A percentile compares a stretch with the other conserved stretches of the same genome.
Conservation (phyloP, 345 rosid genomes). For the Dipteronia sinensis region DNA sequence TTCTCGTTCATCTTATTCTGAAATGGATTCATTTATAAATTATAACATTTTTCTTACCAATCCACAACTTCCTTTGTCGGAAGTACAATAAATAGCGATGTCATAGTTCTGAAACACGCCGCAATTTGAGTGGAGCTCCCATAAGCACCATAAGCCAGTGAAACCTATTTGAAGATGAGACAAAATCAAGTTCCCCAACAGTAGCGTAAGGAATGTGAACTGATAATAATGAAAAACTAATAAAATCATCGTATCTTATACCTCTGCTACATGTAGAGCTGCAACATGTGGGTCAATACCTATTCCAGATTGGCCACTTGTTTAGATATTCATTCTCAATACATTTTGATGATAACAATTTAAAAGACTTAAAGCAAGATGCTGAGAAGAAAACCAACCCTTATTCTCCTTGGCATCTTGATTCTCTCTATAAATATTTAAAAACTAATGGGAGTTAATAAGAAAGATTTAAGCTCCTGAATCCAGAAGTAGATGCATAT, state of each 20-base stretch:
- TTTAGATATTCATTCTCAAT: too few relatives aligned
- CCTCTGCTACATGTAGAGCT: constrained; percentile 94
- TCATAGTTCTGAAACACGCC: constrained; percentile 76
- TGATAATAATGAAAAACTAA: neutral
- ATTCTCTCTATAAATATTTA: too few relatives aligned
- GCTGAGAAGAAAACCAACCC: too few relatives aligned
- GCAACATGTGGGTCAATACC: constrained; percentile 91
- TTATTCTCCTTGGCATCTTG: too few relatives aligned
- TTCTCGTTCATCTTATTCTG: neutral
- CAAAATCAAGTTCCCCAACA: constrained; percentile 4
- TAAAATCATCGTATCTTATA: constrained; percentile 32
- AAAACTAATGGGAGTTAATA: too few relatives aligned
- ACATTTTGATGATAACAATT: too few relatives aligned
- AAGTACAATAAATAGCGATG: constrained; percentile 64
- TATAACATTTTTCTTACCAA: constrained; percentile 68
- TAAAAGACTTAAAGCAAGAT: too few relatives aligned
- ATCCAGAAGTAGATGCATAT: too few relatives aligned
- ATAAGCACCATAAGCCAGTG: constrained; percentile 82
- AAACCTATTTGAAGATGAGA: constrained; percentile 51
- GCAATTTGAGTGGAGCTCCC: constrained; percentile 91
- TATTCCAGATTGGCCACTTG: constrained; percentile 46
- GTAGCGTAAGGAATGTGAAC: neutral
- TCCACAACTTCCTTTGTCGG: constrained; percentile 68
- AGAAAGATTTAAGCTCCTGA: too few relatives aligned
- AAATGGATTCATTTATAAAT: constrained; percentile 11